Evolutionary conservation across 2,329 filamentous ascomycete species (phyloP).

Genomic region (Fusarium robinianum): DNA sequence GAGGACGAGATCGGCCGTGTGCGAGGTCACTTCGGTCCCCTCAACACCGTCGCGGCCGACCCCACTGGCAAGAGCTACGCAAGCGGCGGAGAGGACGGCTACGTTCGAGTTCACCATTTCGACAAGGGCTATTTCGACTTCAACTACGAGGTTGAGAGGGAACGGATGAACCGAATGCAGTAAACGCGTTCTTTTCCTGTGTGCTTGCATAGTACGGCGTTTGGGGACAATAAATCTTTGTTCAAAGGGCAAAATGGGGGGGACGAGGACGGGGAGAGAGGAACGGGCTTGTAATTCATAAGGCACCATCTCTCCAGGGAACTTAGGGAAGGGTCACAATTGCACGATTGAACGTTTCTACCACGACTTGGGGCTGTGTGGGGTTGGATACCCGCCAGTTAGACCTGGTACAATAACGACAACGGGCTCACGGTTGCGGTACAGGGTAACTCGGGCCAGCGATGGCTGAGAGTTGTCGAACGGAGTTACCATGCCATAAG

Average conservation of each 20-base stretch:
- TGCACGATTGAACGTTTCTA: slow-evolving; percentile 32
- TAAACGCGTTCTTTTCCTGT: slow-evolving; percentile 44
- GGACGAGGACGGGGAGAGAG: slow-evolving; percentile 6
- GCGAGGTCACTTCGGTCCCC: slow-evolving; percentile 91
- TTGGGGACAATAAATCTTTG: slow-evolving; percentile 42
- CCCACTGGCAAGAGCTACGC: slow-evolving; percentile 92
- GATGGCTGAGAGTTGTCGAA: no score
- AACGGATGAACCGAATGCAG: slow-evolving; percentile 59
- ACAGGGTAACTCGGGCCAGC: no score
- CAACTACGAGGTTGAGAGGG: slow-evolving; percentile 96
- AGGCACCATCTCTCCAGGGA: slow-evolving; percentile 39
- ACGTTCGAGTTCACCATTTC: slow-evolving; percentile 97
- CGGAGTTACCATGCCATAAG: no score
- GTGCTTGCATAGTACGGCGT: slow-evolving; percentile 51
- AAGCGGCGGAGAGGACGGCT: slow-evolving; percentile 95
- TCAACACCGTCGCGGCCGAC: slow-evolving; percentile 95
- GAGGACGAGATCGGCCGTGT: slow-evolving; percentile 98
- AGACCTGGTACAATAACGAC: no score
- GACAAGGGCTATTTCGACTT: slow-evolving; percentile 99
- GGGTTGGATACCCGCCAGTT: slow-evolving; percentile 19
- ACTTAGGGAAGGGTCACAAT: slow-evolving; percentile 36
- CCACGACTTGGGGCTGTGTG: no score
- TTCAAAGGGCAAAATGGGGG: slow-evolving; percentile 37
- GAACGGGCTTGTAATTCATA: slow-evolving; percentile 39
- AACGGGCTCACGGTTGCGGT: no score